Conservation (phyloP, 495 filamentous ascomycete species). For the Penicillium lagena region DNA sequence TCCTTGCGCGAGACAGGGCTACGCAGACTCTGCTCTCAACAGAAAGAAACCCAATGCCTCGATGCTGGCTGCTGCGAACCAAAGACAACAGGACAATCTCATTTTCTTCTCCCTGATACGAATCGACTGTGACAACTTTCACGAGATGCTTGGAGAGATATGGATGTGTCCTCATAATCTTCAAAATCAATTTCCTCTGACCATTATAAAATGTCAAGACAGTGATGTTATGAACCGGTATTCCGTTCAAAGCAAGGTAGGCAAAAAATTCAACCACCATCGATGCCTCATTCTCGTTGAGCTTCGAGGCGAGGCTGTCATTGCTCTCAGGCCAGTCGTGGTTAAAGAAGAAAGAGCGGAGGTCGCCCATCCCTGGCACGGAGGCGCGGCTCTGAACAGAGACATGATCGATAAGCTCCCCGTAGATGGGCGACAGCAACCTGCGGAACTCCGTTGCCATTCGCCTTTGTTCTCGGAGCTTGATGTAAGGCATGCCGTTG, state of each 20-base stretch:
- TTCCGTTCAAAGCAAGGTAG: constrained; percentile 66
- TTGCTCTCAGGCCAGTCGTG: constrained; percentile 62
- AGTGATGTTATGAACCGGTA: constrained; percentile 57
- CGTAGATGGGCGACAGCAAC: constrained; percentile 62
- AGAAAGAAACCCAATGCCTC: constrained; percentile 62
- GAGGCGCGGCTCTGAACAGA: constrained; percentile 54
- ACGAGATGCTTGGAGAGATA: constrained; percentile 43
- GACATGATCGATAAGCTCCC: constrained; percentile 58
- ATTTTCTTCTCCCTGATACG: constrained; percentile 94
- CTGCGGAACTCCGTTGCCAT: constrained; percentile 69
- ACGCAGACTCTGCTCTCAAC: constrained; percentile 80
- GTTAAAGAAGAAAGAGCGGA: constrained; percentile 63
- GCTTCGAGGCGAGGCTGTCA: constrained; percentile 61
- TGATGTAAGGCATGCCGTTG: constrained; percentile 58
- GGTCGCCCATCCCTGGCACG: constrained; percentile 73
- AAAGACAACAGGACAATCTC: constrained; percentile 78
- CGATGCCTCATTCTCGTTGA: constrained; percentile 67
- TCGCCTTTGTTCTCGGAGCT: constrained; percentile 55
- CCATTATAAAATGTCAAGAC: constrained; percentile 90
- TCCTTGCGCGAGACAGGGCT: constrained; percentile 77
- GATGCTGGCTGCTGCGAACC: constrained; percentile 59
- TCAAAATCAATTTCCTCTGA: constrained; percentile 62
- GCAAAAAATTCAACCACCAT: constrained; percentile 71
- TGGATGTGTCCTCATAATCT: constrained; percentile 40
- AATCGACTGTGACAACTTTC: constrained; percentile 82